A percentile compares a stretch with the other conserved stretches of the same genome.
phyloP scores from a whole-genome alignment of 106 monocot genomes.

The Cymbidium sinense region DNA sequence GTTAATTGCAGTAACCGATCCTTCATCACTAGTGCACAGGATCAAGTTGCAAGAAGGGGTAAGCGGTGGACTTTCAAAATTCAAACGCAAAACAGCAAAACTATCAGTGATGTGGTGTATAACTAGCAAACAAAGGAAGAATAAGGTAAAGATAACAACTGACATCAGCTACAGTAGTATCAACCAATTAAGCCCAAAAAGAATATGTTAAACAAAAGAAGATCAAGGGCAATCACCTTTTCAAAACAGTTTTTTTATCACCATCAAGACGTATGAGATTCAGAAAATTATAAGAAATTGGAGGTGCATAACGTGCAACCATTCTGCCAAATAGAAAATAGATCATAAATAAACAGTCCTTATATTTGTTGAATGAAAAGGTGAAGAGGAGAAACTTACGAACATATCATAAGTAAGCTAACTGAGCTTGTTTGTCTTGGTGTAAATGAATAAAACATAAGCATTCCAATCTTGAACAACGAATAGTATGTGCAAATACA shows the following conservation, averaged over 20 bases:
- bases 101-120: too few relatives aligned
- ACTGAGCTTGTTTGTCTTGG: conserved; percentile 93
- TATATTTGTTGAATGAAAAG: not conserved
- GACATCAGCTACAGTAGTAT: too few relatives aligned
- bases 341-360: not conserved
- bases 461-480: conserved; percentile 95
- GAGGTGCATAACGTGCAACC: conserved; percentile 98
- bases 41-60: not conserved
- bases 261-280: conserved; percentile 89
- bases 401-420: conserved; percentile 96
- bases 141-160: too few relatives aligned
- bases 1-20: not conserved
- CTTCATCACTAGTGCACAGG: not conserved
- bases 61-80: too few relatives aligned
- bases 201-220: not conserved
- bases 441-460: conserved; percentile 94
- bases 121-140: too few relatives aligned
- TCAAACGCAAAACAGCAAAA: not conserved
- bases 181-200: too few relatives aligned
- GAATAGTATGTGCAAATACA: conserved; percentile 98
- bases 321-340: conserved; percentile 45
- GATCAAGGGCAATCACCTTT: conserved; percentile 37
- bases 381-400: conserved; percentile 54
- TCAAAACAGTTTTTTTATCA: conserved; percentile 82
- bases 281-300: conserved; percentile 95